Evolutionary conservation across 345 rosid species (phyloP), one percentile per base, ranked within the genome.

Genomic region (Sisymbrium irio): DNA sequence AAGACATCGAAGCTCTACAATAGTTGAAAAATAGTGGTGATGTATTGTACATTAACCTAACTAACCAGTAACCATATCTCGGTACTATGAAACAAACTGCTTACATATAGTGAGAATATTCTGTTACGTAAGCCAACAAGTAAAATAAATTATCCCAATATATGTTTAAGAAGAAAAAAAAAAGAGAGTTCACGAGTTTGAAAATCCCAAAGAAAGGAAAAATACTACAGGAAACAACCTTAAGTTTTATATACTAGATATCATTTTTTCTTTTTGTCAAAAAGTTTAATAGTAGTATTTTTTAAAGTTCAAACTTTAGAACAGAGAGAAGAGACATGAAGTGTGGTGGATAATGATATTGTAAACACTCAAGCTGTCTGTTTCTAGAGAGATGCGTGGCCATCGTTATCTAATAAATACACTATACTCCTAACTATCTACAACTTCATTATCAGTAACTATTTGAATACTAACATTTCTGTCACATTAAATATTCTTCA

Each of bases 401-500:
- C 77, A 73, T 73, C 72, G 53, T 74, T 47, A 65, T 74, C 78
- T 55, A 72, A 62, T 73, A 73, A 72, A 72, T 73, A 45, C 77
- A 44, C 58, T 53, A 25, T 7, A 50, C 56, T 53, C n/a, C 35
- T 67, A 60, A 67, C 74, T 68, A 15, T 51, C 49, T 51, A 49
- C 39, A 60, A 33, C 53, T 51, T 50, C 63, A 51, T 61, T 32
- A 55, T 35, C 46, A 49, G 64, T 76, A 61, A 62, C 13, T 45
- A 62, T 76, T 75, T 75, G 47, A 60, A 40, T 40, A 17, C 53
- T 46, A 36, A 75, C 51, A 49, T 73, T 73, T 57, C 68, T 75
- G 74, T 32, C 69, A 68, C 74, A 76, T 60, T 76, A 69, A 76
- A 62, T 76, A 69, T 76, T 76, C 79, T 69, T 76, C 75, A 69